phyloP scores from a whole-genome alignment of 1,284 basidiomycete species.

The Sporisorium graminicola region DNA sequence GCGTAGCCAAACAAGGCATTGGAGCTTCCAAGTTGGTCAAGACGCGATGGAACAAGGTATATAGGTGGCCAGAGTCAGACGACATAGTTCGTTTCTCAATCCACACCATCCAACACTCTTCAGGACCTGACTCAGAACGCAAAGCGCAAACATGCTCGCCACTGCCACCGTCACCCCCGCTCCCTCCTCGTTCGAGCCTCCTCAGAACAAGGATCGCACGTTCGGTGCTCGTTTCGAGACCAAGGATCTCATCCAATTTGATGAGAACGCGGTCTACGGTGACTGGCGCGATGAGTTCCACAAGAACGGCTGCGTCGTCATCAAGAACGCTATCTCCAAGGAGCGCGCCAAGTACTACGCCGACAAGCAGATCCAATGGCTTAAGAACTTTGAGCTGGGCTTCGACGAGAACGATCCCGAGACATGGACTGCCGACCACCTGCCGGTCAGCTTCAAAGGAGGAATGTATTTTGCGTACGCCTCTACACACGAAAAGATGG shows the following conservation, averaged over 20 bases:
- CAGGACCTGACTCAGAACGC: too few species aligned
- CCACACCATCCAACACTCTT: neutral
- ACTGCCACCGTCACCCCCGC: conserved; percentile 6
- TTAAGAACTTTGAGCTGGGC: conserved; percentile 69
- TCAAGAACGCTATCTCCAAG: conserved; percentile 64
- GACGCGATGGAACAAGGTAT: too few species aligned
- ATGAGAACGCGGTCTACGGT: conserved; percentile 20
- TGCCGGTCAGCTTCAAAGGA: conserved; percentile 66
- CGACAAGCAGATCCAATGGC: conserved; percentile 68
- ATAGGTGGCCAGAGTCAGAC: neutral
- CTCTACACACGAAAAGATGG: conserved; percentile 70
- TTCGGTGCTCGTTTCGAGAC: conserved; percentile 23
- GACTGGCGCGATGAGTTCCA: conserved; percentile 28
- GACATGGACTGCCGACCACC: conserved; percentile 68
- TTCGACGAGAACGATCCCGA: conserved; percentile 69
- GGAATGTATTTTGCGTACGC: conserved; percentile 65
- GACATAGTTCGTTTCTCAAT: neutral
- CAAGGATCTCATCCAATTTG: conserved; percentile 17
- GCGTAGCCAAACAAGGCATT: too few species aligned
- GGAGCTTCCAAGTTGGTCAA: too few species aligned
- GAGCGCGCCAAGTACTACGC: conserved; percentile 67
- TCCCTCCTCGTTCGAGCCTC: conserved; percentile 10
- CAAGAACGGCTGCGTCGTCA: conserved; percentile 66
- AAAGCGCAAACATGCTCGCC: conserved; percentile 5
- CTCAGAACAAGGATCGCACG: conserved; percentile 14